phyloP scores from a whole-genome alignment of 768 basidiomycete genomes.

The Melanogaster broomeanus region DNA sequence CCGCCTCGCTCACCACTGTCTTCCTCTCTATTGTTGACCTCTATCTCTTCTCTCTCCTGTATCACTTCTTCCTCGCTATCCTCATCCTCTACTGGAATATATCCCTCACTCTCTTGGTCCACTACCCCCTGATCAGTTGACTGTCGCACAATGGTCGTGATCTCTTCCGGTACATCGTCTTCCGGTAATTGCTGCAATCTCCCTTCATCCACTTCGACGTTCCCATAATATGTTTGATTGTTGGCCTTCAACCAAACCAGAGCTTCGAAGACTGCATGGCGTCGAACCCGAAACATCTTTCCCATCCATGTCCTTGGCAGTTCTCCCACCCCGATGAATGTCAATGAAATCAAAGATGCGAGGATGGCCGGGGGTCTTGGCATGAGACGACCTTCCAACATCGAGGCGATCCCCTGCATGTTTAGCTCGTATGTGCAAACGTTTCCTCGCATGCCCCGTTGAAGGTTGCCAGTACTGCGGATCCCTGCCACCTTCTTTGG shows the following conservation, averaged over 20 bases:
- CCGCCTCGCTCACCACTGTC: too few species aligned
- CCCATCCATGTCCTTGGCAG: constrained; percentile 31
- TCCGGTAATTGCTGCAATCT: constrained; percentile 29
- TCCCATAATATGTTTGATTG: constrained; percentile 33
- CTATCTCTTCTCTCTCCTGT: too few species aligned
- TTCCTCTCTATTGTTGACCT: too few species aligned
- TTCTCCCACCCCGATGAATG: constrained; percentile 34
- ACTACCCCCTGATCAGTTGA: constrained; percentile 42
- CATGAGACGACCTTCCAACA: constrained; percentile 38
- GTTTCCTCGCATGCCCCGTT: constrained; percentile 36
- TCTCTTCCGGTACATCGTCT: constrained; percentile 35
- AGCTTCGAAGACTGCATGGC: constrained; percentile 28
- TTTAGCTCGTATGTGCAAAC: constrained; percentile 35
- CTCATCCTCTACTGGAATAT: constrained; percentile 5
- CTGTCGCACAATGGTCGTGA: constrained; percentile 25
- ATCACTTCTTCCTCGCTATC: too few species aligned
- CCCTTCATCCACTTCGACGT: constrained; percentile 25
- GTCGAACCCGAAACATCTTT: constrained; percentile 34
- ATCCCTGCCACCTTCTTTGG: constrained; percentile 21
- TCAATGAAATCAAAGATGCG: constrained; percentile 34
- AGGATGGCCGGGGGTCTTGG: constrained; percentile 32
- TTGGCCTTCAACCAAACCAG: constrained; percentile 38
- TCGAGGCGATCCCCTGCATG: constrained; percentile 23
- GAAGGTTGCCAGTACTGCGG: too few species aligned
- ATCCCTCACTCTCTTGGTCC: constrained; percentile 27